phyloP scores from a whole-genome alignment of 192 early-diverging fungal species.

The Coemansia sp. region DNA sequence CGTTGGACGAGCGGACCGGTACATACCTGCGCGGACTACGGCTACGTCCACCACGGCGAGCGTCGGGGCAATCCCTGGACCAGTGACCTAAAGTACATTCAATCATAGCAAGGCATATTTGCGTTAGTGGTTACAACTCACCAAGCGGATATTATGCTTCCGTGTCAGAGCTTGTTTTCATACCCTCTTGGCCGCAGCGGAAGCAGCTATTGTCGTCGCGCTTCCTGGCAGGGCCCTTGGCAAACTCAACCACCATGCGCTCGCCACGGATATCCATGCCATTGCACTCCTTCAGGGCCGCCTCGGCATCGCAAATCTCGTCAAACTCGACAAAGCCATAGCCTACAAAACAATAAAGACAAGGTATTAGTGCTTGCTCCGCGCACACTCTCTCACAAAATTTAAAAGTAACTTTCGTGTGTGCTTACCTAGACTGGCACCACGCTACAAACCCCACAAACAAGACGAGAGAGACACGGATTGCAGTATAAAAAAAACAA shows the following conservation, averaged over 20 bases:
- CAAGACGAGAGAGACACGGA: background rate
- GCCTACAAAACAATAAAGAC: slow-evolving; percentile 12
- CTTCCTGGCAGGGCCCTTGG: slow-evolving; percentile 31
- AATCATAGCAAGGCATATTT: background rate
- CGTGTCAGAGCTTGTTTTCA: background rate
- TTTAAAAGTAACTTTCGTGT: background rate
- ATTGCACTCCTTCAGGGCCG: slow-evolving; percentile 34
- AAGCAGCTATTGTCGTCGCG: slow-evolving; percentile 47
- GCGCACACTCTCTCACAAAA: background rate
- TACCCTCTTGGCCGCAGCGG: slow-evolving; percentile 52
- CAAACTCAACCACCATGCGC: slow-evolving; percentile 46
- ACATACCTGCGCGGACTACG: slow-evolving; percentile 52
- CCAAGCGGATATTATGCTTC: background rate
- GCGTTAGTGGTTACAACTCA: background rate
- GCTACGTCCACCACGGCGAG: slow-evolving; percentile 20
- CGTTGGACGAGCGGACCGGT: background rate
- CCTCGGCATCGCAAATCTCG: slow-evolving; percentile 10
- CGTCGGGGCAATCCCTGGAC: slow-evolving; percentile 48
- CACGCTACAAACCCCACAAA: slow-evolving; percentile 23
- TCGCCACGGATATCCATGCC: slow-evolving; percentile 37
- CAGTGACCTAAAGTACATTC: slow-evolving; percentile 37
- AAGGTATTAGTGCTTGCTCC: background rate
- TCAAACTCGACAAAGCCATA: slow-evolving; percentile 49
- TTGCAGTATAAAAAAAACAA: background rate
- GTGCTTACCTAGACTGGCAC: slow-evolving; percentile 27